These are phyloP conservation scores for Allomyces javanicus DNA, from an alignment of 192 early-diverging fungal genomes.

Conservation along the genomic window DNA sequence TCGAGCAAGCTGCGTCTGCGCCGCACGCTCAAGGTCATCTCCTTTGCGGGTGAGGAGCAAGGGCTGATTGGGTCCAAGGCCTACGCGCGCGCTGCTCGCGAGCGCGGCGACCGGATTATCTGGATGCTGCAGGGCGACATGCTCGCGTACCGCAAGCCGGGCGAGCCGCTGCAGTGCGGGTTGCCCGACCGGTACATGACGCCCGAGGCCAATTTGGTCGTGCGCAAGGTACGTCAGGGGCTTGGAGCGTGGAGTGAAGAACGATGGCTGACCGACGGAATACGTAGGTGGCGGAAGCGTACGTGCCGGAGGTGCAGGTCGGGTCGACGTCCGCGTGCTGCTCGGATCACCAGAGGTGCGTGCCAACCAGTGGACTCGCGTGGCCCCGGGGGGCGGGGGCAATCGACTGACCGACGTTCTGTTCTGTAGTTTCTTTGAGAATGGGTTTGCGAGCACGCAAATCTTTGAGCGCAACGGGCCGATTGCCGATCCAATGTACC, in stretches of 20 bases:
- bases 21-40: slow-evolving; percentile 14
- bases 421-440: slow-evolving; percentile 14
- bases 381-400: no score
- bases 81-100: slow-evolving; percentile 12
- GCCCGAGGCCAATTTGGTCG: slow-evolving; percentile 12
- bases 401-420: neutral
- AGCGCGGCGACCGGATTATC: slow-evolving; percentile 9
- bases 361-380: no score
- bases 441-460: slow-evolving; percentile 15
- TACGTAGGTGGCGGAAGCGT: slow-evolving; percentile 15
- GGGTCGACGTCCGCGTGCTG: slow-evolving; percentile 19
- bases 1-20: slow-evolving; percentile 13
- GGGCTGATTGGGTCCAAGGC: slow-evolving; percentile 20
- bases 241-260: no score
- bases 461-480: slow-evolving; percentile 26
- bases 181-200: slow-evolving; percentile 19
- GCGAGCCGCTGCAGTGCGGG: slow-evolving; percentile 19
- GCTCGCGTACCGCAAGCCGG: slow-evolving; percentile 19
- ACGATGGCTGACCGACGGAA: no score
- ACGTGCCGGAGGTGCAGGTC: slow-evolving; percentile 16
- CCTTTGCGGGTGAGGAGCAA: slow-evolving; percentile 24
- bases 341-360: slow-evolving; percentile 17
- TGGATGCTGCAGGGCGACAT: slow-evolving; percentile 26
- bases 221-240: neutral
- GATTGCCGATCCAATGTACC: slow-evolving; percentile 23